Base-by-base conservation (phyloP, 208 protist species). In the Trypanosomatidae sp. region DNA sequence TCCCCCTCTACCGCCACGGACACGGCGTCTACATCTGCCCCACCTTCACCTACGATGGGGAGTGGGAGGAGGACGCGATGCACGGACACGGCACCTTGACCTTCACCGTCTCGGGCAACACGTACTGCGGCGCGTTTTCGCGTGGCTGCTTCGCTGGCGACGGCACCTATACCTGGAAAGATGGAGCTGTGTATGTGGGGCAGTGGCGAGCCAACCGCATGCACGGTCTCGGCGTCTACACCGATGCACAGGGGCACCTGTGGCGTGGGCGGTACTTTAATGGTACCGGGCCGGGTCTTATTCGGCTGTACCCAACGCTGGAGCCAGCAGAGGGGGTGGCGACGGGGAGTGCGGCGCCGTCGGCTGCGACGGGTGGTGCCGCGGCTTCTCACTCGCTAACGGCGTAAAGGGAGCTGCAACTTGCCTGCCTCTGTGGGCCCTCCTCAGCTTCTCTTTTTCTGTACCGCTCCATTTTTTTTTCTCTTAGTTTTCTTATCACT, bases 201-300 rank as follows among this genome's bases (percentile, higher is more conserved):
- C 56, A 79, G 49, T 98, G 95, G 95, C 69, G 83, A 1, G 71
- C 69, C 1, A 93, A 95, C 71, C 82, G 87, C 52, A 97, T 96
- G 85, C 91, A 98, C 73, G 93, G 93, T 15, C 76, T 87, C 28
- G 95, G 95, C 33, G 76, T 91, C n/a, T 97, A 91, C 70, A 93
- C 83, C 0, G 90, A 96, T 69, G 84, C 67, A 6, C 62, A 85
- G 60, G 91, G 91, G 4, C 85, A 92, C 15, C 77, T 91, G 41
- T 97, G 88, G 85, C 79, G 80, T 43, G 93, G 93, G 6, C 81
- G 78, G 73, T 97, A 88, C 81, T 95, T 90, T 76, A 92, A 91
- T 58, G 92, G 92, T 22, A 87, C 81, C 0, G 91, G 91, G 2
- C 91, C 91, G 9, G 91, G 91, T 0, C 82, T 95, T 46, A 72